A percentile compares a stretch with the other conserved stretches of the same genome.
Evolutionary conservation across 2,329 filamentous ascomycete species (phyloP).

Genomic region (Camptophora hylomeconis): DNA sequence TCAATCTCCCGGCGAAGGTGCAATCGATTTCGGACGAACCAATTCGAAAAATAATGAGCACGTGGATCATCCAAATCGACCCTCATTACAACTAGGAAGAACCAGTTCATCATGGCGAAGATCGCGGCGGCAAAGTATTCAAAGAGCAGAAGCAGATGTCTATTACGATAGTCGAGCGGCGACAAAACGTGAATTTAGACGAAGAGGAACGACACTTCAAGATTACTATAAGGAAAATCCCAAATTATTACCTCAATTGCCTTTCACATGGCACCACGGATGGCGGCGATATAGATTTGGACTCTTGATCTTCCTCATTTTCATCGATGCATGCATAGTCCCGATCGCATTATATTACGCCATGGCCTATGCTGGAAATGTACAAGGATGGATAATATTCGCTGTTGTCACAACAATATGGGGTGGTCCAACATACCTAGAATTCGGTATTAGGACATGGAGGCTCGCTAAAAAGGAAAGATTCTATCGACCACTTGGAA

Average conservation of each 20-base stretch:
- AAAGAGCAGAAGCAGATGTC: slow-evolving; percentile 12
- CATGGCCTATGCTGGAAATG: slow-evolving; percentile 15
- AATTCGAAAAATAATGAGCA: neutral
- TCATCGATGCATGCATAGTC: slow-evolving; percentile 17
- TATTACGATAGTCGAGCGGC: slow-evolving; percentile 19
- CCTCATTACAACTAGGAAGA: slow-evolving; percentile 8
- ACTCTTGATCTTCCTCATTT: slow-evolving; percentile 14
- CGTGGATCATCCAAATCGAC: slow-evolving; percentile 3
- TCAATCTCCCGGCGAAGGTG: slow-evolving; percentile 5
- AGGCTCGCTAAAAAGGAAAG: slow-evolving; percentile 17
- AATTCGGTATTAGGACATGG: slow-evolving; percentile 16
- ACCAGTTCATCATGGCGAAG: slow-evolving; percentile 9
- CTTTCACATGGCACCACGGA: slow-evolving; percentile 17
- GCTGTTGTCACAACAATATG: slow-evolving; percentile 18
- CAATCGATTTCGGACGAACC: slow-evolving; percentile 7
- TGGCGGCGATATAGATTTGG: slow-evolving; percentile 15
- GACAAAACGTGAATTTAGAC: slow-evolving; percentile 17
- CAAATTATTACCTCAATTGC: slow-evolving; percentile 16
- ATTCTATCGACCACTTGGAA: slow-evolving; percentile 17
- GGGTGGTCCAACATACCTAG: slow-evolving; percentile 18
- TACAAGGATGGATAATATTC: slow-evolving; percentile 17
- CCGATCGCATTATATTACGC: slow-evolving; percentile 17
- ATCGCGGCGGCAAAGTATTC: slow-evolving; percentile 7
- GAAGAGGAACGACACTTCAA: slow-evolving; percentile 16
- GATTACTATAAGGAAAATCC: slow-evolving; percentile 17